phyloP scores from a whole-genome alignment of 2,329 filamentous ascomycete species.

The Ramularia endophylla region DNA sequence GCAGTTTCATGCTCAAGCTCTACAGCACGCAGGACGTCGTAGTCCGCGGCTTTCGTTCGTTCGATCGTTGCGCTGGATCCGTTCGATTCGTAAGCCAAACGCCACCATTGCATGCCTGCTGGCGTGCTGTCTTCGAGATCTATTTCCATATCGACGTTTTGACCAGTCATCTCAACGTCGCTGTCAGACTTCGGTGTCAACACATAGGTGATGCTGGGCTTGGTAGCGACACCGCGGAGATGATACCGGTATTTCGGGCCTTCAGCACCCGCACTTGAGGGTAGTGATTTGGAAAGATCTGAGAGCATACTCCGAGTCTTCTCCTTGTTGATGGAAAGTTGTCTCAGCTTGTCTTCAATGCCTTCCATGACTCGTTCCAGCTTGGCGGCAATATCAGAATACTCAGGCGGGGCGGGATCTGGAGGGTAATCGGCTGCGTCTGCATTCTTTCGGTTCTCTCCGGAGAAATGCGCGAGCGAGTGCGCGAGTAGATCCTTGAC shows the following conservation, averaged over 20 bases:
- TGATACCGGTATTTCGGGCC: conserved; percentile 46
- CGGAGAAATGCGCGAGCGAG: conserved; percentile 28
- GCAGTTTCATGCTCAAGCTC: conserved; percentile 48
- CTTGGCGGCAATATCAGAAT: conserved; percentile 26
- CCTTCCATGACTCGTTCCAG: conserved; percentile 30
- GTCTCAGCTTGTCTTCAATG: conserved; percentile 28
- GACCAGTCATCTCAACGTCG: neutral
- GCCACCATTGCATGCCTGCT: conserved; percentile 49
- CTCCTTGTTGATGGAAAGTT: conserved; percentile 26
- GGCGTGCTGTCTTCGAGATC: conserved; percentile 29
- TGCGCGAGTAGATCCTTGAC: conserved; percentile 33
- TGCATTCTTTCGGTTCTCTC: conserved; percentile 20
- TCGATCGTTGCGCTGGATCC: conserved; percentile 35
- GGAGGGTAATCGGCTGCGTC: conserved; percentile 15
- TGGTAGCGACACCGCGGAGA: conserved; percentile 53
- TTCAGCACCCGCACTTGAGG: conserved; percentile 14
- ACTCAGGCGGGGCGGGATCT: conserved; percentile 12
- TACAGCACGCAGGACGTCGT: conserved; percentile 47
- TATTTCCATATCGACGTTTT: conserved; percentile 1
- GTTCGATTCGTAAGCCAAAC: conserved; percentile 44
- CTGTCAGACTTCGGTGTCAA: conserved; percentile 23
- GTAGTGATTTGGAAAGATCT: conserved; percentile 22
- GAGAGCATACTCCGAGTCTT: conserved; percentile 26
- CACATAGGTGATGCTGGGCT: conserved; percentile 53
- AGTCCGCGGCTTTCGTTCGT: conserved; percentile 33